Evolutionary conservation across 768 basidiomycete species (phyloP).

Genomic region (Xerocomellus intermedius): DNA sequence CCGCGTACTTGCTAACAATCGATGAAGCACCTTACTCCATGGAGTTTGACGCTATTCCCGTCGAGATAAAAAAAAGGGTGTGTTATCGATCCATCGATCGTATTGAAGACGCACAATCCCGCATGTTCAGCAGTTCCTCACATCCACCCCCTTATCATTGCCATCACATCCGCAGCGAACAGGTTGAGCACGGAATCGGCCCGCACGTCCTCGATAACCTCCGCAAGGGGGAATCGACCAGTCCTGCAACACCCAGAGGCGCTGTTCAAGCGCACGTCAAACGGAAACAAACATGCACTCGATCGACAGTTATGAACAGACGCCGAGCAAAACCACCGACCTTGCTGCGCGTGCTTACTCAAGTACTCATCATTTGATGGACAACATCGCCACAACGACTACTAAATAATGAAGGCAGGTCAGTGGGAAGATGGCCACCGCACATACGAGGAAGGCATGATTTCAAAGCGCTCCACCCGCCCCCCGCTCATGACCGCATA

Average conservation of each 20-base stretch:
- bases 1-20: not conserved
- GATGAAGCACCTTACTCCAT: not conserved
- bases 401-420: conserved; percentile 22
- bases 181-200: conserved; percentile 80
- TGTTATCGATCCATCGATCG: conserved; percentile 5
- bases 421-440: conserved; percentile 25
- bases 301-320: conserved; percentile 52
- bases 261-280: conserved; percentile 54
- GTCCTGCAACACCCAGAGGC: not conserved
- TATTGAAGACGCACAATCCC: conserved; percentile 35
- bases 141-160: conserved; percentile 71
- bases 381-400: conserved; percentile 55
- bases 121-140: conserved; percentile 71
- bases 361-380: conserved; percentile 78
- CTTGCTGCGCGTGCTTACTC: conserved; percentile 19
- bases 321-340: not conserved
- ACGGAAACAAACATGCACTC: conserved; percentile 66
- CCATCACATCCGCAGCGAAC: conserved; percentile 68
- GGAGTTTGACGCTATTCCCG: not conserved
- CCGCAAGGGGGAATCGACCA: conserved; percentile 3
- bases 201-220: conserved; percentile 73
- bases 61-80: not conserved
- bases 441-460: not conserved
- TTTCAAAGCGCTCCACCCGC: conserved; percentile 20
- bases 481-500: conserved; percentile 45